Evolutionary conservation across 2,329 filamentous ascomycete genomes (phyloP).

Genomic region (Calonectria fujianensis): DNA sequence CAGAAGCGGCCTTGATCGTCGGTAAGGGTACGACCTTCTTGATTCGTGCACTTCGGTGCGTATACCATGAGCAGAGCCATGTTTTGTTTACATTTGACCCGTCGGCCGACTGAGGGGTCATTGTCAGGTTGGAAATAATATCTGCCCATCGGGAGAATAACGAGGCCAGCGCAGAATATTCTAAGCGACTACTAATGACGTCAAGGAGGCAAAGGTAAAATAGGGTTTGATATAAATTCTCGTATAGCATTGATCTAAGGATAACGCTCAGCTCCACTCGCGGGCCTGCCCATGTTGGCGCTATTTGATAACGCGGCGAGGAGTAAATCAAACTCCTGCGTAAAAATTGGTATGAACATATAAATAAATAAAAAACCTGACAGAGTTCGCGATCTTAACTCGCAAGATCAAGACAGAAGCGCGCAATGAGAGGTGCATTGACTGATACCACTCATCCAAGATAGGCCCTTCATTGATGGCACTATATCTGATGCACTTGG

Average conservation of each 20-base stretch:
- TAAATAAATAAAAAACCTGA: neutral
- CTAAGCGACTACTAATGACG: neutral
- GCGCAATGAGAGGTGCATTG: neutral
- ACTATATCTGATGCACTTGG: slow-evolving; percentile 31
- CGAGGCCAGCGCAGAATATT: neutral
- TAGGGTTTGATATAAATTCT: slow-evolving; percentile 9
- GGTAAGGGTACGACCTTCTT: neutral
- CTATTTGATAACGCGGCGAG: neutral
- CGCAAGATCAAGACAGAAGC: neutral
- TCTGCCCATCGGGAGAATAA: too few species aligned
- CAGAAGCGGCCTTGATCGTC: neutral
- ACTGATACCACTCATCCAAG: slow-evolving; percentile 1
- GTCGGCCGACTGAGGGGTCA: neutral
- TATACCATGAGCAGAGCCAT: neutral
- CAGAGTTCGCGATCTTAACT: neutral
- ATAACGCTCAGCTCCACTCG: neutral
- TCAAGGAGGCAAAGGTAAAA: slow-evolving; percentile 9
- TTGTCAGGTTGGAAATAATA: neutral
- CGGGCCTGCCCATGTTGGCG: neutral
- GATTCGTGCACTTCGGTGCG: neutral
- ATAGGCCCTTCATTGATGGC: neutral
- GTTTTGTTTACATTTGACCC: neutral
- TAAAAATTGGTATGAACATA: neutral
- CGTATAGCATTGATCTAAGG: neutral
- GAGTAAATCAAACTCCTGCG: neutral